Evolutionary conservation across 179 eudicot genomes (phyloP), one percentile per base, ranked within the genome.

Genomic region (Gypsophila paniculata): DNA sequence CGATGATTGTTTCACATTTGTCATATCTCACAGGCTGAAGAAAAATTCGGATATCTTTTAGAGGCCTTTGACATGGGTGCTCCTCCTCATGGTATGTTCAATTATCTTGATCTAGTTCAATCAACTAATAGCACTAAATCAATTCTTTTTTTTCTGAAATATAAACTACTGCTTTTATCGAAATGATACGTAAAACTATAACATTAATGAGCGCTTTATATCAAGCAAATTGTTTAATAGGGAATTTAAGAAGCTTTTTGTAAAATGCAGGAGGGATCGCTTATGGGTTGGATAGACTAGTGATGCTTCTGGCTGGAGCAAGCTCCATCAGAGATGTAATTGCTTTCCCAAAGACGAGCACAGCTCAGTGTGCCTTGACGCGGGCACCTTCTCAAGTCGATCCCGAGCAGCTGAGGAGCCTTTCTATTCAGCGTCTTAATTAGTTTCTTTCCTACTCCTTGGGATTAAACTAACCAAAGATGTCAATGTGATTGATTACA

Each of bases 41-140:
- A 88, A 19, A 91, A 91, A 74, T 93, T 93, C 69, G 98, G 97
- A 22, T 93, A 91, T 79, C 98, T 91, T 72, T 79, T 93, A 76
- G 98, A 93, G 86, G 96, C 98, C 70, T 79, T 93, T 64, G 98
- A 93, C 85, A 83, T 93, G 90, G 98, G 98, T 78, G 96, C 98
- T 77, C 98, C 98, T 81, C 98, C 98, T 21, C 98, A 93, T 64
- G 98, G 98, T 93, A 80, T 68, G 72, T 39, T 32, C 58, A 15
- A 0, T 48, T 51, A 39, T 10, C 60, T 61, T 15, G 6, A 6
- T 18, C n/a, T 18, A 29, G 34, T n/a, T n/a, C n/a, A 29, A 29
- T 29, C 34, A 29, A 29, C 34, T 29, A 29, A 29, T 29, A 29
- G 34, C 34, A 29, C 34, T 29, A 29, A 29, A 29, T 29, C 2